These are phyloP conservation scores for Hypoxylon lienhwacheense DNA, from an alignment of 495 filamentous ascomycete genomes.

Conservation along the genomic window DNA sequence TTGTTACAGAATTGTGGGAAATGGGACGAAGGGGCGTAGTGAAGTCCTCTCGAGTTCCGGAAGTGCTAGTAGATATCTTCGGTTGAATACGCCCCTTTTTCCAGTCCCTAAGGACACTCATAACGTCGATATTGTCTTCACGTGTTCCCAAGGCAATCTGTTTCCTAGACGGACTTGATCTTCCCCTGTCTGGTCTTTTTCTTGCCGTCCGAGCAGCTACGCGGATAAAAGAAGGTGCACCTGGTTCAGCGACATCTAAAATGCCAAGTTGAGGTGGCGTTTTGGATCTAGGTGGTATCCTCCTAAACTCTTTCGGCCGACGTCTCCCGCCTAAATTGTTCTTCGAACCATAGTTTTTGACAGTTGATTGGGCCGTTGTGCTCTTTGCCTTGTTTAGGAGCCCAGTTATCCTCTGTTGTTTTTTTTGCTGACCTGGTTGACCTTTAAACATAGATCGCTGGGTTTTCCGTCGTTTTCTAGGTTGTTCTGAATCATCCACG, in stretches of 20 bases:
- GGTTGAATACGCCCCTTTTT: constrained; percentile 66
- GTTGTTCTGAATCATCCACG: constrained; percentile 17
- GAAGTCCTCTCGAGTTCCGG: constrained; percentile 10
- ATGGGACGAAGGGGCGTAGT: constrained; percentile 38
- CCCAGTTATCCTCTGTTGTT: constrained; percentile 52
- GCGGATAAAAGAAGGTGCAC: constrained; percentile 71
- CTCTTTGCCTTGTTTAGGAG: constrained; percentile 41
- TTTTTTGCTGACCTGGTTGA: constrained; percentile 28
- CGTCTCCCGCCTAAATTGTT: not conserved
- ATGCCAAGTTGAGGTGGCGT: constrained; percentile 58
- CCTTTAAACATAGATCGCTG: constrained; percentile 35
- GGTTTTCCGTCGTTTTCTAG: constrained; percentile 36
- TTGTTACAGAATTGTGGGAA: constrained; percentile 34
- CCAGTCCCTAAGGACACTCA: constrained; percentile 71
- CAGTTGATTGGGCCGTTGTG: constrained; percentile 1
- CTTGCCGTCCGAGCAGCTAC: constrained; percentile 74
- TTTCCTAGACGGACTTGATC: constrained; percentile 75
- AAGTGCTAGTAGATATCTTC: constrained; percentile 30
- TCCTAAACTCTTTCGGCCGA: constrained; percentile 14
- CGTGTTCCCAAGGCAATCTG: constrained; percentile 69
- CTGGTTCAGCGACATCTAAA: constrained; percentile 66
- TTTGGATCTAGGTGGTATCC: constrained; percentile 14
- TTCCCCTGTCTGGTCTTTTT: constrained; percentile 62
- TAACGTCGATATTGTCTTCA: constrained; percentile 74
- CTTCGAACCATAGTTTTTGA: constrained; percentile 4